A percentile compares a stretch with the other conserved stretches of the same genome.
phyloP scores from a whole-genome alignment of 768 basidiomycete species.

The Boletus tomentosulus region DNA sequence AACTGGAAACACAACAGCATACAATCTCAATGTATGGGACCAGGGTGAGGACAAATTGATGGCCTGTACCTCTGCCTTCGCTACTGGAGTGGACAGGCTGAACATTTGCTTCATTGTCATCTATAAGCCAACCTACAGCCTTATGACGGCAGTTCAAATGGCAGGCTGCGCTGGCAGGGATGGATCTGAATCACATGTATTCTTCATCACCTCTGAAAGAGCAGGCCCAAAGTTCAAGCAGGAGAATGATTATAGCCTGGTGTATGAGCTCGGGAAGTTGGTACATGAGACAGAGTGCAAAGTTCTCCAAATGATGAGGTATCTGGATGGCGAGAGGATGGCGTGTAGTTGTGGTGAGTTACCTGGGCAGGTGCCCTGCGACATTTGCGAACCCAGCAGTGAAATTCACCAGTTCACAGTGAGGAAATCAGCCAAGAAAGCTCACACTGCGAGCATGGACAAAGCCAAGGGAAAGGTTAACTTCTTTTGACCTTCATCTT shows the following conservation, averaged over 20 bases:
- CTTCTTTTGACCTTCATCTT: no score
- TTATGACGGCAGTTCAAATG: slow-evolving; percentile 1
- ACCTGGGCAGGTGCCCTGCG: background rate
- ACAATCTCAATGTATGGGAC: slow-evolving; percentile 5
- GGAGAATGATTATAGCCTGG: background rate
- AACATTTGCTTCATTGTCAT: slow-evolving; percentile 2
- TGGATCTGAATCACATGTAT: slow-evolving; percentile 1
- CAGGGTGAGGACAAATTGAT: background rate
- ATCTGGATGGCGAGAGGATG: background rate
- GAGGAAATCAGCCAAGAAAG: slow-evolving; percentile 64
- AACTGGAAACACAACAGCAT: background rate
- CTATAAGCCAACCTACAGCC: background rate
- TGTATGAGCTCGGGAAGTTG: background rate
- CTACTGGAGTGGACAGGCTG: slow-evolving; percentile 2
- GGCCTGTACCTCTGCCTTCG: slow-evolving; percentile 7
- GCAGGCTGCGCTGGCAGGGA: slow-evolving; percentile 6
- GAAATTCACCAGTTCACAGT: slow-evolving; percentile 1
- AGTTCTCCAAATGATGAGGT: background rate
- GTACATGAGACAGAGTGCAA: background rate
- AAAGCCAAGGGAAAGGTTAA: no score
- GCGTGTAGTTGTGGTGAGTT: background rate
- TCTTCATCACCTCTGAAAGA: background rate
- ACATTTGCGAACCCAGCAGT: slow-evolving; percentile 1
- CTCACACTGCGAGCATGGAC: no score
- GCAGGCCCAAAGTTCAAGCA: background rate